phyloP scores from a whole-genome alignment of 116 monocot genomes.

The Iris pallida region DNA sequence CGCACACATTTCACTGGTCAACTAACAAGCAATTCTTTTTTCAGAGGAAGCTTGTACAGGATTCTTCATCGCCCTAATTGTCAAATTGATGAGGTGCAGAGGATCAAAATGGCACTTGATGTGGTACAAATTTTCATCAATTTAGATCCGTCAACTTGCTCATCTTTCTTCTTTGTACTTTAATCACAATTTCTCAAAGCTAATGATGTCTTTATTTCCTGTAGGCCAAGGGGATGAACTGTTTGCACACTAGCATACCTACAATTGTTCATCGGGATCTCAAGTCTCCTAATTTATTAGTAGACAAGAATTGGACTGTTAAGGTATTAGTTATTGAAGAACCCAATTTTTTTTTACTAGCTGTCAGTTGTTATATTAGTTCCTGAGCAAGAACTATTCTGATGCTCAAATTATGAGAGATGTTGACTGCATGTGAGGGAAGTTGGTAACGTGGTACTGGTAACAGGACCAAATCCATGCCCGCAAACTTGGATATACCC shows the following conservation, averaged over 20 bases:
- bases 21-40: constrained; percentile 20
- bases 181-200: neutral
- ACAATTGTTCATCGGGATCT: constrained; percentile 97
- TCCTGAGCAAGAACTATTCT: too few species aligned
- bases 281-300: constrained; percentile 97
- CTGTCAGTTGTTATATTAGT: too few species aligned
- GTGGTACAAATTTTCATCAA: constrained; percentile 62
- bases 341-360: neutral
- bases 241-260: constrained; percentile 85
- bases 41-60: constrained; percentile 95
- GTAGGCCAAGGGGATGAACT: constrained; percentile 98
- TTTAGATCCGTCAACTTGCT: neutral
- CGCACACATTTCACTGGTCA: neutral
- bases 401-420: too few species aligned
- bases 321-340: constrained; percentile 49
- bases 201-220: constrained; percentile 8
- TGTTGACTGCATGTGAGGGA: too few species aligned
- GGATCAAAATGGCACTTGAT: constrained; percentile 98
- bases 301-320: constrained; percentile 97
- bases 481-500: too few species aligned
- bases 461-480: too few species aligned
- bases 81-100: constrained; percentile 89
- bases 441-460: too few species aligned
- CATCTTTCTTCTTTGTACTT: neutral
- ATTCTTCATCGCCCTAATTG: constrained; percentile 97